Conservation (phyloP, 306 rosid species). For the Medicago lupulina region DNA sequence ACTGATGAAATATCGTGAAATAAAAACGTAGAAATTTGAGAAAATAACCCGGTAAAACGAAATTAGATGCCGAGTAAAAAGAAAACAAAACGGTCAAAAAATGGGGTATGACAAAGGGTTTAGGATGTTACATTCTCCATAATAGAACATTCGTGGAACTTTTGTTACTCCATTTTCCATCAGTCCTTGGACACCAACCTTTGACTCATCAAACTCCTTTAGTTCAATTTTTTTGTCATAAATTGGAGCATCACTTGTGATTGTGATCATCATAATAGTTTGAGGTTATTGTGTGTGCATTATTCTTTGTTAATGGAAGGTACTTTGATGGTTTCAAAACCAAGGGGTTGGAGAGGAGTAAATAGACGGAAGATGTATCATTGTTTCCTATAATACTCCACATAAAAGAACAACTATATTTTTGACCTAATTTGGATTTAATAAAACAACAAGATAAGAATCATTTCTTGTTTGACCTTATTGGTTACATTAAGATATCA, state of each 20-base stretch:
- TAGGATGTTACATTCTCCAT: background rate
- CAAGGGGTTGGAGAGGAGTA: constrained; percentile 10
- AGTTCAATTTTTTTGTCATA: constrained; percentile 40
- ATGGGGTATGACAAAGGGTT: too few relatives aligned
- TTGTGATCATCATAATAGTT: constrained; percentile 16
- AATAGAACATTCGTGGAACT: constrained; percentile 40
- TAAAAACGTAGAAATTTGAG: too few relatives aligned
- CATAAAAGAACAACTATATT: constrained; percentile 12
- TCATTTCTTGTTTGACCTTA: background rate
- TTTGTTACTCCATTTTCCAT: constrained; percentile 36
- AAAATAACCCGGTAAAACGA: too few relatives aligned
- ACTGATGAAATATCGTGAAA: too few relatives aligned
- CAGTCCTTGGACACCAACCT: constrained; percentile 39
- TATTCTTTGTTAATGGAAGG: background rate
- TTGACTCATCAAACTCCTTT: constrained; percentile 41
- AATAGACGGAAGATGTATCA: background rate
- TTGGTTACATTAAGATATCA: background rate
- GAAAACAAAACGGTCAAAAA: too few relatives aligned
- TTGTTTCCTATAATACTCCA: background rate
- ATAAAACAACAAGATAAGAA: background rate
- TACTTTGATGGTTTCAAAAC: constrained; percentile 3
- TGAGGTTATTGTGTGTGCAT: background rate
- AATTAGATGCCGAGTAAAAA: too few relatives aligned
- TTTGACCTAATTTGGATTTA: background rate
- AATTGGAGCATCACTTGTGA: background rate